phyloP scores from a whole-genome alignment of 345 rosid species.

The Excoecaria cochinchinensis region DNA sequence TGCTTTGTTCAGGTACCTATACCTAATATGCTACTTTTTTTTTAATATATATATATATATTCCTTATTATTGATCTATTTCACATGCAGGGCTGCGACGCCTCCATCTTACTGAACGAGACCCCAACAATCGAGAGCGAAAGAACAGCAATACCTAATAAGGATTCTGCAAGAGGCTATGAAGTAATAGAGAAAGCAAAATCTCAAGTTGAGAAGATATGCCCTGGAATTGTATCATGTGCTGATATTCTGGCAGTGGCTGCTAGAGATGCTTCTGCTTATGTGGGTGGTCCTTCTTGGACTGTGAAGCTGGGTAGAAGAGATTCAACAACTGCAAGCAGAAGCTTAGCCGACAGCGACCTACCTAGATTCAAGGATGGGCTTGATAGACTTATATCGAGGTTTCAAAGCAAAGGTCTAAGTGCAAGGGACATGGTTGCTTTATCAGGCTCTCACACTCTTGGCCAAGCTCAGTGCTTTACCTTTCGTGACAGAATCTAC shows the following conservation, averaged over 20 bases:
- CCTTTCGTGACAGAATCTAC: slow-evolving; percentile 20
- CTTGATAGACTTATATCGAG: neutral
- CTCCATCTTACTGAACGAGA: slow-evolving; percentile 23
- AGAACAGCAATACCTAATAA: slow-evolving; percentile 6
- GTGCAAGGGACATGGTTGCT: slow-evolving; percentile 28
- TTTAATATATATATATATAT: too few species aligned
- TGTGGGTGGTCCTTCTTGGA: slow-evolving; percentile 28
- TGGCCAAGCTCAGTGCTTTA: slow-evolving; percentile 19
- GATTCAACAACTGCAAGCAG: slow-evolving; percentile 21
- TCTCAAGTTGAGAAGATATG: slow-evolving; percentile 18
- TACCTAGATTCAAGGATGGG: slow-evolving; percentile 17
- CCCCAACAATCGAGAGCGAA: slow-evolving; percentile 13
- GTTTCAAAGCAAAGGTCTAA: slow-evolving; percentile 16
- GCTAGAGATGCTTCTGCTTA: slow-evolving; percentile 24
- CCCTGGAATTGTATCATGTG: slow-evolving; percentile 18
- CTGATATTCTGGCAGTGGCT: slow-evolving; percentile 15
- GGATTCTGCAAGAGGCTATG: slow-evolving; percentile 20
- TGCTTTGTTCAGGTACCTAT: slow-evolving; percentile 23
- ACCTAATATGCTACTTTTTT: too few species aligned
- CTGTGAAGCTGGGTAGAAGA: slow-evolving; percentile 27
- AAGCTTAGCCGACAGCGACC: slow-evolving; percentile 3
- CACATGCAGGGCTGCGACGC: slow-evolving; percentile 25
- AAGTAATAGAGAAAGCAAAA: slow-evolving; percentile 17
- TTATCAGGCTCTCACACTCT: slow-evolving; percentile 25
- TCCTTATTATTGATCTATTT: too few species aligned